Evolutionary conservation across 2,329 filamentous ascomycete species (phyloP), one percentile per base, ranked within the genome.

Genomic region (Malbranchea cinnamomea): DNA sequence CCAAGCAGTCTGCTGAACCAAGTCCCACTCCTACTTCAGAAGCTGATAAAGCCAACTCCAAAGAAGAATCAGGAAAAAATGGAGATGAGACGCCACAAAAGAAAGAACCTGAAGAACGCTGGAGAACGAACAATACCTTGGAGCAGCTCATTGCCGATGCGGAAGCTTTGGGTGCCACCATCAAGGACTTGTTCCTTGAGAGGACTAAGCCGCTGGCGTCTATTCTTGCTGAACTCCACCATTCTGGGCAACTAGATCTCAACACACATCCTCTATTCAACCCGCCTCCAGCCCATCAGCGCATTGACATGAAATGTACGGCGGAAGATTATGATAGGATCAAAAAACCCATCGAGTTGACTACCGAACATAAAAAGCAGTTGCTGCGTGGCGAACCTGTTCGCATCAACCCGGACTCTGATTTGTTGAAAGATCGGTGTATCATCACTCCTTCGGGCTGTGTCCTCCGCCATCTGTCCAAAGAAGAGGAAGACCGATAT

Each of bases 401-500:
- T 22, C 52, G 52, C 15, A 40, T 60, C 21, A 51, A 54, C 9
- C 37, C 43, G 7, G 47, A 51, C 5, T 48, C 47, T 17, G 45
- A 44, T 18, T 40, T 48, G 23, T 41, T 60, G n/a, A 57, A 60
- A 30, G 45, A 52, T 16, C 50, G 55, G 20, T 57, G 55, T 30
- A 41, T 64, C 15, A 56, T 63, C 30, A 62, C 54, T 7, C 59
- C 61, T 8, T 49, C 52, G 14, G 60, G 60, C 2, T 55, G 51
- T 31, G 50, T 62, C 3, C 43, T 63, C 14, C 53, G 54, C 24
- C 59, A 63, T 38, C 41, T 65, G 8, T 54, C 53, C 4, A 37
- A 45, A 2, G 57, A 59, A n/a, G 60, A 64, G 40, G 58, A 60
- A 35, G 52, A 60, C 11, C 52, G 50, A 13, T 59, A 61, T 23